Conservation (phyloP, 139 green algal species). For the Chlorella sorokiniana region DNA sequence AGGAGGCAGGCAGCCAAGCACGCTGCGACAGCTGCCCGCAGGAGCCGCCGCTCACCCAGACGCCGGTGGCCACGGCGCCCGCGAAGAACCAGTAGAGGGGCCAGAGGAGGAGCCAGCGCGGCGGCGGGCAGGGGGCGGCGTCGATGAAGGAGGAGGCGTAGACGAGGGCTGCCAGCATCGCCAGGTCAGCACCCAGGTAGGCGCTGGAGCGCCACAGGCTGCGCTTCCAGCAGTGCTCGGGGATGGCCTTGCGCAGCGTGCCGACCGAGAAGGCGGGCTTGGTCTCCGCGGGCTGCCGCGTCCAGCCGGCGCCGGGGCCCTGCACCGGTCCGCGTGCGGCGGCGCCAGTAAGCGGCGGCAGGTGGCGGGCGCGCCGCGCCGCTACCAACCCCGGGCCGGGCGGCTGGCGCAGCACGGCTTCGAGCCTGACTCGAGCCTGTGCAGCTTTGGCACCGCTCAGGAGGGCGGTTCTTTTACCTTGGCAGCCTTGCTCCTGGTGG, state of each 20-base stretch:
- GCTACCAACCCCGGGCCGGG: not conserved
- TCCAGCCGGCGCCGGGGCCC: too few relatives aligned
- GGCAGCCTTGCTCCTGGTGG: not conserved
- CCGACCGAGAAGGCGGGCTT: conserved; percentile 46
- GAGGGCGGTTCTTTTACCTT: not conserved
- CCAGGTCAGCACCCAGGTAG: conserved; percentile 75
- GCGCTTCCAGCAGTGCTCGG: conserved; percentile 83
- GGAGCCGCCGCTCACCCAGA: conserved; percentile 76
- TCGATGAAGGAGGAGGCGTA: conserved; percentile 60
- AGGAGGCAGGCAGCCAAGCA: not conserved
- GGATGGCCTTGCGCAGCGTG: conserved; percentile 78
- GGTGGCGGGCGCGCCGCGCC: not conserved
- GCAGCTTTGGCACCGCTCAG: too few relatives aligned
- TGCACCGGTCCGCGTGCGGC: too few relatives aligned
- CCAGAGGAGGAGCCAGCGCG: conserved; percentile 63
- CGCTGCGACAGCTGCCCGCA: not conserved
- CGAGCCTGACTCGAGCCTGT: too few relatives aligned
- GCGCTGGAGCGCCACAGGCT: conserved; percentile 45
- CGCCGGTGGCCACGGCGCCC: conserved; percentile 70
- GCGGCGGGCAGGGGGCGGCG: conserved; percentile 32
- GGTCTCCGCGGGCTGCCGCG: conserved; percentile 4
- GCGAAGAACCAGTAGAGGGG: conserved; percentile 77
- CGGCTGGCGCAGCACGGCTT: not conserved
- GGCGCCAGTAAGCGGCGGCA: not conserved
- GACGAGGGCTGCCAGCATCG: conserved; percentile 51